Percentiles rank a stretch among this genome's conserved stretches.
These are phyloP conservation scores for Pyrenochaeta sp. DNA, from an alignment of 2,329 filamentous ascomycete genomes.

Conservation along the genomic window DNA sequence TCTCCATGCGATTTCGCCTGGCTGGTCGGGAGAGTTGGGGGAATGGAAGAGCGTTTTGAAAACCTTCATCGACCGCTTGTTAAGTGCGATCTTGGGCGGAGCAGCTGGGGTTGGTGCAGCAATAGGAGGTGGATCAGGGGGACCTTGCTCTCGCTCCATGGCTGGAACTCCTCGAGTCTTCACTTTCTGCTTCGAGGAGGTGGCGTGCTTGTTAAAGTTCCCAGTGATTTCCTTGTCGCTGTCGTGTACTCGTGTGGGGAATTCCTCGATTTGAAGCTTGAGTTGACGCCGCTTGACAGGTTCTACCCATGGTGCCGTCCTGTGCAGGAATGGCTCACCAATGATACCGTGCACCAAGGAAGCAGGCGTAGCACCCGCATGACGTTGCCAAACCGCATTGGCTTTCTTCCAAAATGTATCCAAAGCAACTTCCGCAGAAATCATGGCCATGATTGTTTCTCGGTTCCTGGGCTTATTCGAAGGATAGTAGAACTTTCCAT, in stretches of 20 bases:
- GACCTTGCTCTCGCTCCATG: too few species aligned
- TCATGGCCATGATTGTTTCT: conserved; percentile 47
- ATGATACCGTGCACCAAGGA: conserved; percentile 23
- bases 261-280: background rate
- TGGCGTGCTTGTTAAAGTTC: conserved; percentile 9
- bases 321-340: conserved; percentile 48
- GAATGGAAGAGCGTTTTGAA: conserved; percentile 53
- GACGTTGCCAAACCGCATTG: conserved; percentile 25
- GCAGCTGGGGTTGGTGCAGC: conserved; percentile 17
- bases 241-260: conserved; percentile 12
- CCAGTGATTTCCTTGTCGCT: conserved; percentile 16
- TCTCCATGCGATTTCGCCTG: conserved; percentile 60
- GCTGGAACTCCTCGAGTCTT: too few species aligned
- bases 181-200: conserved; percentile 3
- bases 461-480: conserved; percentile 56
- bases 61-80: conserved; percentile 51
- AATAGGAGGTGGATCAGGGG: too few species aligned
- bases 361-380: conserved; percentile 7
- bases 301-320: conserved; percentile 60
- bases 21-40: conserved; percentile 42
- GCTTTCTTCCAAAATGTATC: conserved; percentile 56
- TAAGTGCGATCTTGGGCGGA: too few species aligned
- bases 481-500: conserved; percentile 48
- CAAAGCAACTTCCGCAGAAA: conserved; percentile 55
- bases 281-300: too few species aligned